phyloP scores from a whole-genome alignment of 345 rosid species.

The Hypericum androsaemum region DNA sequence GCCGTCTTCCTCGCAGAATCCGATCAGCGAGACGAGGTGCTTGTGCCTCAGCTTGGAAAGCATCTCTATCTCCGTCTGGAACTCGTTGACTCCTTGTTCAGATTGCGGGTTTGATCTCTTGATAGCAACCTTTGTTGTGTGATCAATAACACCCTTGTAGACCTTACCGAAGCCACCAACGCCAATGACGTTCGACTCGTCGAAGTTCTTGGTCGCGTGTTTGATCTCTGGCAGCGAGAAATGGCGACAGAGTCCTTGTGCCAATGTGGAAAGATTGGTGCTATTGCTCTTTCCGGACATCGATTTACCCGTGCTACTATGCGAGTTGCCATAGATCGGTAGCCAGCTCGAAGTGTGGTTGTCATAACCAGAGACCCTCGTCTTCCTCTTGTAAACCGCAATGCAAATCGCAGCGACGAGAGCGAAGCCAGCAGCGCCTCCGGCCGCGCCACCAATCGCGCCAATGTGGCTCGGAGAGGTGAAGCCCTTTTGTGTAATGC shows the following conservation, averaged over 20 bases:
- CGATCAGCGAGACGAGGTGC: conserved; percentile 78
- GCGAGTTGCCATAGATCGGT: conserved; percentile 48
- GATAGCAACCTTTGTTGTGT: conserved; percentile 46
- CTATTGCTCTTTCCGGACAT: conserved; percentile 31
- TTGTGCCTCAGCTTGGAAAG: conserved; percentile 80
- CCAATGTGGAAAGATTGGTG: conserved; percentile 43
- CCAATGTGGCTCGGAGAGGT: conserved; percentile 1
- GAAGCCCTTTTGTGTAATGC: conserved; percentile 8
- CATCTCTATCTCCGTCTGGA: conserved; percentile 74
- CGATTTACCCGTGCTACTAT: conserved; percentile 42
- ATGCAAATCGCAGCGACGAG: conserved; percentile 43
- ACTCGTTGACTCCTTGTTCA: conserved; percentile 76
- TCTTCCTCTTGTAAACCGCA: conserved; percentile 30
- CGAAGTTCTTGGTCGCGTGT: conserved; percentile 51
- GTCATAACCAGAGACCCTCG: conserved; percentile 19
- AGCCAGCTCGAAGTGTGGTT: conserved; percentile 59
- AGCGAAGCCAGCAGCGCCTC: conserved; percentile 44
- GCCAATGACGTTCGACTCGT: conserved; percentile 58
- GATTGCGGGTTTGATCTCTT: conserved; percentile 71
- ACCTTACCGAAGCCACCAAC: conserved; percentile 95
- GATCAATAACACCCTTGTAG: conserved; percentile 60
- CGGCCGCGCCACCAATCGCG: conserved; percentile 42
- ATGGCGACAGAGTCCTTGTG: conserved; percentile 60
- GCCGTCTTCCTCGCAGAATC: conserved; percentile 69
- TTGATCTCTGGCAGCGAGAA: conserved; percentile 55